Base-by-base conservation (phyloP, 257 asterid species). In the Primulina eburnea region DNA sequence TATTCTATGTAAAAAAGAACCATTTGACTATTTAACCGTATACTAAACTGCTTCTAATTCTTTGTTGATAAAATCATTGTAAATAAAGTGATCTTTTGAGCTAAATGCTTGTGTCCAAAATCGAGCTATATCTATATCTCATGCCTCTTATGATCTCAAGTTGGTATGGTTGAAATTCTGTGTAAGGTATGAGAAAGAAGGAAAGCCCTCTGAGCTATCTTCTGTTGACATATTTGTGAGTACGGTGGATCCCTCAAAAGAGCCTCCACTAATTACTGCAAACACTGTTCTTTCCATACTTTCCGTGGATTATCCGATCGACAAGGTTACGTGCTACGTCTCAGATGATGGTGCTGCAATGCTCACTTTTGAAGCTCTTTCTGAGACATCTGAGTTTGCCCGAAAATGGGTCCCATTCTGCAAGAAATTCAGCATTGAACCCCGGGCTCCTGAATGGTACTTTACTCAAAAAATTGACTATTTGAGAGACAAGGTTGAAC, bases 351-450 rank as follows among this genome's bases (percentile, higher is more conserved):
- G 47, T 37, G 47, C 47, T 9, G 47, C 47, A 37, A 37, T 37
- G 47, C 47, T 37, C 6, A 37, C 47, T 37, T 37, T 37, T 37
- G 16, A 38, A 38, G 47, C 47, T 38, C 47, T 38, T 29, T 86
- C 98, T 0, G 96, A 89, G 85, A 89, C 98, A 8, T 85, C 98
- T 2, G 96, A 89, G 82, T 89, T 89, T 68, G 96, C 96, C 34
- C 80, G 89, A 76, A 89, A 85, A 65, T 92, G 98, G 98, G 96
- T 92, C 47, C 98, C 98, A 1, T 92, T 92, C 74, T 89, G 96
- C 83, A 89, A 90, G 89, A 92, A 82, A 70, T 85, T 80, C 66
- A 77, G 62, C 50, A 84, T 89, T 6, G 98, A 92, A 83, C 98
- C 98, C 38, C 90, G 98, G 20, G 96, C 96, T 57, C 98, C 98